Evolutionary conservation across 139 green algal species (phyloP).

Genomic region (Astrephomene gubernaculifera): DNA sequence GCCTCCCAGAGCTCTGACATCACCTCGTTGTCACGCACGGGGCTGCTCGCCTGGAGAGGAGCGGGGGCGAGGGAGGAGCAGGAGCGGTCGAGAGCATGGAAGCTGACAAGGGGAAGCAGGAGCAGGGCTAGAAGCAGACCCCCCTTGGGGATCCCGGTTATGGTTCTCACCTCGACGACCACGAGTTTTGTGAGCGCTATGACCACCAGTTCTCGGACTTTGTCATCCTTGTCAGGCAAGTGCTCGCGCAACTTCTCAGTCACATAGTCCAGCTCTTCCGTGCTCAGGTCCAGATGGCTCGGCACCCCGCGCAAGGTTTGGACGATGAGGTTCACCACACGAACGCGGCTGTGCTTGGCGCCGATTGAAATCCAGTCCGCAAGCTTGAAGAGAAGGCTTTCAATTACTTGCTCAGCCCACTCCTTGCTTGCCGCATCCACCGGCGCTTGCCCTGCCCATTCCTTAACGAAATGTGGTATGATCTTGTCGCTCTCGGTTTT

Average conservation of each 20-base stretch:
- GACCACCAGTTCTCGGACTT: neutral
- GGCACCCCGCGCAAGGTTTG: neutral
- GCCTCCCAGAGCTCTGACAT: too few relatives aligned
- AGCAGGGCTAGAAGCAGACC: too few relatives aligned
- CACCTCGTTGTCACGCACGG: too few relatives aligned
- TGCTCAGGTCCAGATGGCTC: neutral
- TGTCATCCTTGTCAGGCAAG: constrained; percentile 11
- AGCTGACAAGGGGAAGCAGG: too few relatives aligned
- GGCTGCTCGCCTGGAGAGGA: too few relatives aligned
- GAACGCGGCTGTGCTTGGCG: neutral
- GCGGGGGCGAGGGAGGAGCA: too few relatives aligned
- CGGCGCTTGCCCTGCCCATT: neutral
- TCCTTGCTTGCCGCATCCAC: neutral
- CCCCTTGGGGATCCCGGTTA: too few relatives aligned
- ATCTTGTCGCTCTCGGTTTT: constrained; percentile 17
- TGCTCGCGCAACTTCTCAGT: neutral
- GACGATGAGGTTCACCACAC: neutral
- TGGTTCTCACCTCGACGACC: neutral
- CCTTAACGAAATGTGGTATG: neutral
- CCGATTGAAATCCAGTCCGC: neutral
- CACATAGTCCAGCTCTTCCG: neutral
- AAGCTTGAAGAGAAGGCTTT: neutral
- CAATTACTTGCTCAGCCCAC: neutral
- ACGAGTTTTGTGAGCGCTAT: neutral
- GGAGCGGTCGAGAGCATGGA: too few relatives aligned